These are phyloP conservation scores for Barnettozyma sp. DNA, from an alignment of 805 yeast genomes.

Conservation along the genomic window DNA sequence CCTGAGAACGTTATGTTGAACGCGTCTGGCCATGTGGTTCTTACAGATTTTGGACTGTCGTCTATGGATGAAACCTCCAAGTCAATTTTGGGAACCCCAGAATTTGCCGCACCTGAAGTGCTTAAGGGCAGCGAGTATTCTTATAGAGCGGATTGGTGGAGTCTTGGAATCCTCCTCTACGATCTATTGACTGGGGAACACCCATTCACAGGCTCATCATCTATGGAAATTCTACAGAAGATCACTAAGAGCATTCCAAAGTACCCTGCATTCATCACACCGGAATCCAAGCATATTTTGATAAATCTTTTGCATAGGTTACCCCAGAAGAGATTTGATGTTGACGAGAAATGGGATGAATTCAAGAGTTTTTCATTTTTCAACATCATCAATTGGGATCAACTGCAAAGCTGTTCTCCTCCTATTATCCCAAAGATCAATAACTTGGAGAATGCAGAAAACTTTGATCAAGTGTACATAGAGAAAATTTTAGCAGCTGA, in stretches of 20 bases:
- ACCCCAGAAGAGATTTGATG: slow-evolving; percentile 57
- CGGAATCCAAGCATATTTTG: slow-evolving; percentile 69
- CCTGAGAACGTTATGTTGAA: slow-evolving; percentile 86
- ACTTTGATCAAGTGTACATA: slow-evolving; percentile 72
- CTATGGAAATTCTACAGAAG: slow-evolving; percentile 60
- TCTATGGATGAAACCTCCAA: slow-evolving; percentile 31
- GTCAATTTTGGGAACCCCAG: slow-evolving; percentile 39
- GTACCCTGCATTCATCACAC: slow-evolving; percentile 63
- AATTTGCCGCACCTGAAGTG: slow-evolving; percentile 77
- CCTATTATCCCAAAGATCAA: slow-evolving; percentile 75
- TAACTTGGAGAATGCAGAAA: slow-evolving; percentile 72
- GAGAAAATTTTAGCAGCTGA: slow-evolving; percentile 33
- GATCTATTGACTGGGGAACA: slow-evolving; percentile 80
- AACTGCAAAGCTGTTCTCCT: slow-evolving; percentile 43
- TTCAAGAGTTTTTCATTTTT: slow-evolving; percentile 67
- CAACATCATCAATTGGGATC: slow-evolving; percentile 65
- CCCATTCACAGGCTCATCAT: slow-evolving; percentile 75
- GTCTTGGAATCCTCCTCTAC: slow-evolving; percentile 70
- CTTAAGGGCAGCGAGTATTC: slow-evolving; percentile 73
- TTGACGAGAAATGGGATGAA: slow-evolving; percentile 33
- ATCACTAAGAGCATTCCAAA: slow-evolving; percentile 54
- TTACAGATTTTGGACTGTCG: slow-evolving; percentile 82
- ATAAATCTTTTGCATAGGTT: slow-evolving; percentile 61
- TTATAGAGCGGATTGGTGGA: slow-evolving; percentile 87
- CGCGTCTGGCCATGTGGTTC: slow-evolving; percentile 67